Conservation (phyloP, 2,329 filamentous ascomycete species). For the Stemphylium beticola region DNA sequence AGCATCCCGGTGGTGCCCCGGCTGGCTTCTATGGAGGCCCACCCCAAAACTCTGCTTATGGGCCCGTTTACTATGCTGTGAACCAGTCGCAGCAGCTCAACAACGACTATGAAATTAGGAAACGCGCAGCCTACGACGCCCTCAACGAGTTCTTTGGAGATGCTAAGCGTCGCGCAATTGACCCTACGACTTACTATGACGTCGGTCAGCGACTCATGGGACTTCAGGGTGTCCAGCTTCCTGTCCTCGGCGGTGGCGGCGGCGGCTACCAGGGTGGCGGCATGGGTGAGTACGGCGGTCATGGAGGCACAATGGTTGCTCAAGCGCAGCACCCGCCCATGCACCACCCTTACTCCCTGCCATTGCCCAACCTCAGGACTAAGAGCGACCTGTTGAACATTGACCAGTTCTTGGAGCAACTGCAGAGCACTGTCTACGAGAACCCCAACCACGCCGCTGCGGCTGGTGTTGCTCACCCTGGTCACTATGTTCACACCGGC, state of each 20-base stretch:
- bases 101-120: slow-evolving; percentile 74
- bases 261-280: slow-evolving; percentile 42
- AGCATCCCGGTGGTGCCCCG: slow-evolving; percentile 58
- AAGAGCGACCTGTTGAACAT: slow-evolving; percentile 94
- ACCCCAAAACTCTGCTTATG: slow-evolving; percentile 63
- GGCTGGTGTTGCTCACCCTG: slow-evolving; percentile 77
- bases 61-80: slow-evolving; percentile 79
- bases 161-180: slow-evolving; percentile 88
- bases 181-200: slow-evolving; percentile 86
- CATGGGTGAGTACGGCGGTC: slow-evolving; percentile 62
- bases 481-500: slow-evolving; percentile 66
- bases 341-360: slow-evolving; percentile 83
- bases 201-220: slow-evolving; percentile 88
- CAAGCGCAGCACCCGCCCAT: slow-evolving; percentile 67
- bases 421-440: slow-evolving; percentile 95
- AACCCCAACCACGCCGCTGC: slow-evolving; percentile 81
- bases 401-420: slow-evolving; percentile 92
- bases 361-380: slow-evolving; percentile 87
- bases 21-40: slow-evolving; percentile 61
- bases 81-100: slow-evolving; percentile 70
- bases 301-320: slow-evolving; percentile 59
- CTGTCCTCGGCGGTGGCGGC: slow-evolving; percentile 37
- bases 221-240: slow-evolving; percentile 71
- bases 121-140: slow-evolving; percentile 80
- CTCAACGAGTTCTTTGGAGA: slow-evolving; percentile 94